A percentile compares a stretch with the other conserved stretches of the same genome.
Evolutionary conservation across 305 asterid species (phyloP).

Genomic region (Euphrasia arctica): DNA sequence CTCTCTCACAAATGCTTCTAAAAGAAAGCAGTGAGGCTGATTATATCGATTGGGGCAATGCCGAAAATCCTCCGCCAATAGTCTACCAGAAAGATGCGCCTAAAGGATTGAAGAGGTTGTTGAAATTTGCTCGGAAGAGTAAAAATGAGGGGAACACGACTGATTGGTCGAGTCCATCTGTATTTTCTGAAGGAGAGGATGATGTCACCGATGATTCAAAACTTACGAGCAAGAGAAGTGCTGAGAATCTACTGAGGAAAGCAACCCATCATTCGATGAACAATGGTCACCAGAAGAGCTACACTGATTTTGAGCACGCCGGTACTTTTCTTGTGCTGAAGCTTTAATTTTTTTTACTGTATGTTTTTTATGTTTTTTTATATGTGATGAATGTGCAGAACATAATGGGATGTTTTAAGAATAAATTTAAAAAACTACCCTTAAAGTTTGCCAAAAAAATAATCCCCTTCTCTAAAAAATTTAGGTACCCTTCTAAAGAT

Average conservation of each 20-base stretch:
- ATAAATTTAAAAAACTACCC: not conserved
- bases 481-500: not conserved
- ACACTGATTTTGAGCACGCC: conserved; percentile 36
- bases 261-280: conserved; percentile 70
- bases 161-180: conserved; percentile 80
- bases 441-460: conserved; percentile 6
- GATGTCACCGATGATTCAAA: conserved; percentile 68
- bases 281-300: conserved; percentile 45
- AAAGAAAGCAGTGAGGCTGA: conserved; percentile 90
- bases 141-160: conserved; percentile 64
- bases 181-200: conserved; percentile 94
- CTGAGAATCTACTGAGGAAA: conserved; percentile 72
- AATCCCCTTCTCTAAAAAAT: not conserved
- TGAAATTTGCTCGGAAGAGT: conserved; percentile 93
- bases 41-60: conserved; percentile 84
- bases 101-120: conserved; percentile 88
- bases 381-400: not conserved
- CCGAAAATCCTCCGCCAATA: conserved; percentile 82
- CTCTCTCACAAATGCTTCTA: conserved; percentile 96
- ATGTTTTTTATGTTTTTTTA: too few species aligned
- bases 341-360: conserved; percentile 1
- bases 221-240: conserved; percentile 44
- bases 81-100: conserved; percentile 85
- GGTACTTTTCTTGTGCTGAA: conserved; percentile 43
- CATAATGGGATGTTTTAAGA: not conserved